phyloP scores from a whole-genome alignment of 768 basidiomycete genomes.

The Boletellus emodensis region DNA sequence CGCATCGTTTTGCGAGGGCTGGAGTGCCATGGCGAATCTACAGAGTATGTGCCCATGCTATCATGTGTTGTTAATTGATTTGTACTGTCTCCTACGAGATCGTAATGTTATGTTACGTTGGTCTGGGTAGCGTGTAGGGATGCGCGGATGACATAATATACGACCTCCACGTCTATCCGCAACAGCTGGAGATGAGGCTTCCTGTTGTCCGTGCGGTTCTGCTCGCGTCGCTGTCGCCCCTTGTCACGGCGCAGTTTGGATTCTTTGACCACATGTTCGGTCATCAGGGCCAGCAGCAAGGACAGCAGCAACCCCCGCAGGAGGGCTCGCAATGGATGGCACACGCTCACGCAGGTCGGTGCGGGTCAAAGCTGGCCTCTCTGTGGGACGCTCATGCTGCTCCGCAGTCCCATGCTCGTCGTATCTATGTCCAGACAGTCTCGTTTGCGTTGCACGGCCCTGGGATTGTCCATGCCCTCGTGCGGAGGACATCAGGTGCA shows the following conservation, averaged over 20 bases:
- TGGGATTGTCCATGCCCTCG: conserved; percentile 78
- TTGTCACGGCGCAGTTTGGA: conserved; percentile 63
- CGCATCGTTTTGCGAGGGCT: conserved; percentile 3
- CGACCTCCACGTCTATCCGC: background rate
- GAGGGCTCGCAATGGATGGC: conserved; percentile 60
- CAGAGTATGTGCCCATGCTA: conserved; percentile 24
- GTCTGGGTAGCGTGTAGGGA: too few relatives aligned
- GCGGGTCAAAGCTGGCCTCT: background rate
- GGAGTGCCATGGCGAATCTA: conserved; percentile 11
- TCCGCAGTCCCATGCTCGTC: conserved; percentile 63
- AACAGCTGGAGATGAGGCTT: conserved; percentile 14
- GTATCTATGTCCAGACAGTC: conserved; percentile 73
- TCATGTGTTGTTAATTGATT: conserved; percentile 29
- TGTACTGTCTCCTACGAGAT: conserved; percentile 26
- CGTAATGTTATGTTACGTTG: conserved; percentile 28
- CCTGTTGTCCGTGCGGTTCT: conserved; percentile 8
- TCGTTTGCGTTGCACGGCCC: conserved; percentile 53
- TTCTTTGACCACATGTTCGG: conserved; percentile 81
- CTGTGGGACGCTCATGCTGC: background rate
- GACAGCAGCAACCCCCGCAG: conserved; percentile 43
- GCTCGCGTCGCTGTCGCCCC: conserved; percentile 23
- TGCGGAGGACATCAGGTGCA: conserved; percentile 71
- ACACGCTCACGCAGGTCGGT: conserved; percentile 61
- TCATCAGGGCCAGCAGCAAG: conserved; percentile 44
- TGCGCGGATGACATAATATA: too few relatives aligned